These are phyloP conservation scores for Amanita polypyramis DNA, from an alignment of 768 basidiomycete genomes.

Conservation along the genomic window DNA sequence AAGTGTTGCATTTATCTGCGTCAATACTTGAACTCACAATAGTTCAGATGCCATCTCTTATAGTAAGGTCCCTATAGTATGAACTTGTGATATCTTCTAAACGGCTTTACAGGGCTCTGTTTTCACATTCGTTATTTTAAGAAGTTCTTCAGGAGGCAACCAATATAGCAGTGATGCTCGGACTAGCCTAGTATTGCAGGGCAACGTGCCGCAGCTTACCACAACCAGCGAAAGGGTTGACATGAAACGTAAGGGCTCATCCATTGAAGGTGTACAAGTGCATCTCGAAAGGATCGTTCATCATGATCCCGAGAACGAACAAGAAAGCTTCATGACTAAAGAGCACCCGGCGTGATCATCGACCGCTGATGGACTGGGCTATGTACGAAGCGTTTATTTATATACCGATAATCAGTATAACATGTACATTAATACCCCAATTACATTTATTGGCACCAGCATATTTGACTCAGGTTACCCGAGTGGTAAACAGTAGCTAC, in stretches of 20 bases:
- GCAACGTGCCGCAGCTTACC: no score
- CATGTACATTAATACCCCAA: background rate
- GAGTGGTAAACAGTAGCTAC: no score
- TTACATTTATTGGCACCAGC: no score
- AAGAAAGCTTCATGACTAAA: background rate
- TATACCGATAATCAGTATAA: background rate
- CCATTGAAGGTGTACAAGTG: background rate
- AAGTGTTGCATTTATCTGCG: background rate
- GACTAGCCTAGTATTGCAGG: no score
- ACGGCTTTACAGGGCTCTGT: background rate
- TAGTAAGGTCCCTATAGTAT: background rate
- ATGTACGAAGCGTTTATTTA: no score
- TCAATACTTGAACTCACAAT: background rate
- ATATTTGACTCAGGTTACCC: no score
- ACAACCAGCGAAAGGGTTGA: no score
- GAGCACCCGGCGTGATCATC: no score
- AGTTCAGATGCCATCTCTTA: constrained; percentile 3
- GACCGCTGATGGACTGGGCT: no score
- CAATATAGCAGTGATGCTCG: no score
- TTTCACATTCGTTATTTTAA: constrained; percentile 1
- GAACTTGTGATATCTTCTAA: no score
- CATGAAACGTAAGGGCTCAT: no score
- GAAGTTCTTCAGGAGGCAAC: background rate
- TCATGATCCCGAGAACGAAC: background rate
- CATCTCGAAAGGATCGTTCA: background rate